Base-by-base conservation (phyloP, 495 filamentous ascomycete species). In the Penicillium taxi region DNA sequence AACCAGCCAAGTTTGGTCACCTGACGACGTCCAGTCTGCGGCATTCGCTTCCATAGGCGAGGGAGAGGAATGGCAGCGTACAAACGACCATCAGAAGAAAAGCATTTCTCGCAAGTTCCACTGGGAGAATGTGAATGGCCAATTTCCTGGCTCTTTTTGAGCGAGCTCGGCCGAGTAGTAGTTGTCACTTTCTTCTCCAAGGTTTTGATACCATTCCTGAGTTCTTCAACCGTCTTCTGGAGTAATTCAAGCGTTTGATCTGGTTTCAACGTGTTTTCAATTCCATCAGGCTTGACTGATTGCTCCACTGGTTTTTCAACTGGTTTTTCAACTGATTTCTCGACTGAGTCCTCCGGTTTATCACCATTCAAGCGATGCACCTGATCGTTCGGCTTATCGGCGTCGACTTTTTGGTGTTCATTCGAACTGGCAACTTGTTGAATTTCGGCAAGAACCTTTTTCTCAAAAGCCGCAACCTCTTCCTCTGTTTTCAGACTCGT, bases 131-230 rank as follows among this genome's bases (percentile, higher is more conserved):
- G 43, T 11, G 26, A 26, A 22, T 42, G 41, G 41, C 19, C 31
- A 43, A 22, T 16, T 33, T 41, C 26, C 15, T 37, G 16, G 12
- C 28, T 13, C 2, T 44, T 39, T 21, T 27, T 30, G 26, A 37
- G 36, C 27, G 46, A 26, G 2, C 35, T 35, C 15, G 46, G 39
- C 14, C 53, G 41, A 2, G 50, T 45, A 7, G 43, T 6, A 9
- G 41, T 42, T 13, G 55, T 53, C 5, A 48, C 42, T n/a, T 71
- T 59, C 2, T 52, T 72, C 61, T 58, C 83, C 80, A n/a, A 86
- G 61, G 11, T 72, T 66, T 77, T 69, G 22, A 87, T 75, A 2
- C 80, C 81, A 32, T 72, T 67, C 41, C 78, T 80, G 14, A 83
- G 74, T 15, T 78, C 75, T 2, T 71, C 70, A 41, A 88, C 83